These are phyloP conservation scores for Pelargonium myrrhifolium DNA, from an alignment of 441 rosid genomes.

Conservation along the genomic window DNA sequence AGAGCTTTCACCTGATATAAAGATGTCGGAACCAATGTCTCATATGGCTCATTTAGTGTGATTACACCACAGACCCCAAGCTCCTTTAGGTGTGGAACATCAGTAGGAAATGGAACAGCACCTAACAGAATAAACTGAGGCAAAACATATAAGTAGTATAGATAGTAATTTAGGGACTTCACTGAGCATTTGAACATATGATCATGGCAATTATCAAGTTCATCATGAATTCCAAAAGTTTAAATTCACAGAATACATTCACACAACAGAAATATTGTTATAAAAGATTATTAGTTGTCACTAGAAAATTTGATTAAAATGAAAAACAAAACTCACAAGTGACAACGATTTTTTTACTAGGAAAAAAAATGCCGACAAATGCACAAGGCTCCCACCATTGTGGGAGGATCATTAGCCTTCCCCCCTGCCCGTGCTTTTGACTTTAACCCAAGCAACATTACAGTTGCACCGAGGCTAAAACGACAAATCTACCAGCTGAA, in stretches of 20 bases:
- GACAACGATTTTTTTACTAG: not conserved
- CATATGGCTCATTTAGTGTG: constrained; percentile 85
- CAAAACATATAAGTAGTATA: constrained; percentile 3
- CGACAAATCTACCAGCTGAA: not conserved
- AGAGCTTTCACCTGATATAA: constrained; percentile 57
- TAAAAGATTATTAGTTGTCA: not conserved
- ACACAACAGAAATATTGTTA: not conserved
- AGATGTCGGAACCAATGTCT: constrained; percentile 87
- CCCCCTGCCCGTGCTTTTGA: too few species aligned
- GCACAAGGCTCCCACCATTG: too few species aligned
- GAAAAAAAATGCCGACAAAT: too few species aligned
- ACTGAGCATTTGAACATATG: not conserved
- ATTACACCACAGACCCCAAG: constrained; percentile 80
- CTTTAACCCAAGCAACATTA: too few species aligned
- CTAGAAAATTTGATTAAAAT: too few species aligned
- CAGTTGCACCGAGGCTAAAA: not conserved
- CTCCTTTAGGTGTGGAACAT: constrained; percentile 79
- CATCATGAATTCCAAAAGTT: not conserved
- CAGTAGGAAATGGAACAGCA: constrained; percentile 88
- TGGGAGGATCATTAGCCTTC: too few species aligned
- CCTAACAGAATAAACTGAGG: constrained; percentile 75
- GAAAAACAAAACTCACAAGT: not conserved
- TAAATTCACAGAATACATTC: not conserved
- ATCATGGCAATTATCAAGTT: not conserved
- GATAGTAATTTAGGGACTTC: not conserved